These are phyloP conservation scores for Solanum etuberosum DNA, from an alignment of 257 asterid genomes.

Conservation along the genomic window DNA sequence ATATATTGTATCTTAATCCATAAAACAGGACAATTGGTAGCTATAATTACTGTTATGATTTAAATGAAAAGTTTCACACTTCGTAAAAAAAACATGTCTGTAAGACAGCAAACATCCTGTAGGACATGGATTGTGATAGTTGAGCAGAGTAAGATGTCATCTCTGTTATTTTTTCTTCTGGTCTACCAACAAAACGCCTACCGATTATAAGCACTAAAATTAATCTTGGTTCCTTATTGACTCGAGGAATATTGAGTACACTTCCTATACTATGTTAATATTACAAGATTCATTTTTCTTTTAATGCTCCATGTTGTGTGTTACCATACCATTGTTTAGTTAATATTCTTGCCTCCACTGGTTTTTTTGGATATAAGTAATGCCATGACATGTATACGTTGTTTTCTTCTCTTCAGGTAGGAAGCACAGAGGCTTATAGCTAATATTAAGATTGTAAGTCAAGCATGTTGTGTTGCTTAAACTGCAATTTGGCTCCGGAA, in stretches of 20 bases:
- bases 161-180: not conserved
- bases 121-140: not conserved
- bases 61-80: not conserved
- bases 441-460: not conserved
- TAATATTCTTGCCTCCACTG: not conserved
- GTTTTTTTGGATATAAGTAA: not conserved
- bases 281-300: not conserved
- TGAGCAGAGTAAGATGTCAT: not conserved
- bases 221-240: not conserved
- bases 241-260: not conserved
- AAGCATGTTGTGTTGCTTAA: constrained; percentile 8
- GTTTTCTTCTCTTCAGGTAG: not conserved
- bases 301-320: not conserved
- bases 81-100: not conserved
- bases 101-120: not conserved
- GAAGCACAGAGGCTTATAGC: not conserved
- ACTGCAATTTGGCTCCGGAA: constrained; percentile 16
- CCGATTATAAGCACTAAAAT: not conserved
- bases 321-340: not conserved
- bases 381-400: not conserved
- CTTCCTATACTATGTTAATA: not conserved
- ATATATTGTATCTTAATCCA: not conserved
- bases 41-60: not conserved
- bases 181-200: not conserved
- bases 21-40: not conserved